These are phyloP conservation scores for Fusarium sambucinum DNA, from an alignment of 2,329 filamentous ascomycete genomes.

Conservation along the genomic window DNA sequence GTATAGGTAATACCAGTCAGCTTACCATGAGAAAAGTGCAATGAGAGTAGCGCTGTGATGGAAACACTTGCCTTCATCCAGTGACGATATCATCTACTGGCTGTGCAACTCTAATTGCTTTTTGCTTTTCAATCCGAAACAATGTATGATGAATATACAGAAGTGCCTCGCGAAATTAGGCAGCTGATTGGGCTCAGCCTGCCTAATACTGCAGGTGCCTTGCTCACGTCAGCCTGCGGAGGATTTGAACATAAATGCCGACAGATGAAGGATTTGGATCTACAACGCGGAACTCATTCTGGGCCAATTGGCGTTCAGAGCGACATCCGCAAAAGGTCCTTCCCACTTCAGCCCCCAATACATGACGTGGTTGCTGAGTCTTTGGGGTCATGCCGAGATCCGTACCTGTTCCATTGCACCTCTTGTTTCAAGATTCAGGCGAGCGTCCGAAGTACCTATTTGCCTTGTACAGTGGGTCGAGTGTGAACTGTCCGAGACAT, in stretches of 20 bases:
- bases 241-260: background rate
- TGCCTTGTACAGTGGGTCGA: background rate
- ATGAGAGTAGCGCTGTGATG: no score
- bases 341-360: background rate
- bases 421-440: no score
- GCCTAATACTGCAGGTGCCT: background rate
- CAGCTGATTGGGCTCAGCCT: background rate
- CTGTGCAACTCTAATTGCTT: background rate
- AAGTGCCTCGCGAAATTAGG: fast-evolving
- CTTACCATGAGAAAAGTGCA: no score
- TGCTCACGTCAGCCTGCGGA: background rate
- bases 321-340: background rate
- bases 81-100: no score
- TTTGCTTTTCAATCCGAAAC: background rate
- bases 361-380: background rate
- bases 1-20: no score
- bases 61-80: no score
- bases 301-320: background rate
- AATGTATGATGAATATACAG: background rate
- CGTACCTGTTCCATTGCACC: background rate
- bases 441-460: background rate
- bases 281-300: background rate
- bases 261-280: background rate
- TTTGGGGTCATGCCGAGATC: background rate
- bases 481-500: background rate